These are phyloP conservation scores for Scenedesmus sp. DNA, from an alignment of 163 green algal species.

Conservation along the genomic window DNA sequence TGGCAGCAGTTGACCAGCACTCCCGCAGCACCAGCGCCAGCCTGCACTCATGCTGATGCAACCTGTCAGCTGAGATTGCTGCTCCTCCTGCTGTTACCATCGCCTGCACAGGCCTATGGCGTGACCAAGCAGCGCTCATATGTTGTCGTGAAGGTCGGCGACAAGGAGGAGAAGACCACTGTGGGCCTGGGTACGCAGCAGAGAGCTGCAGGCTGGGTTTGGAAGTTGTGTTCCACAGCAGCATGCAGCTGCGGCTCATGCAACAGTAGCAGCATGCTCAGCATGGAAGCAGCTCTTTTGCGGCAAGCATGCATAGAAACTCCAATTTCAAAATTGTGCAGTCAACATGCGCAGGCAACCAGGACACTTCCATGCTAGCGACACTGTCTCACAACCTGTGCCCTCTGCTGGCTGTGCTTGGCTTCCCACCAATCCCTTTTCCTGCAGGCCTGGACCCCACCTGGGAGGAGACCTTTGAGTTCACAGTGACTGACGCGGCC, in stretches of 20 bases:
- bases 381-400: neutral
- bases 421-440: neutral
- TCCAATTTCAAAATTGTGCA: too few species aligned
- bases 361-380: neutral
- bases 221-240: neutral
- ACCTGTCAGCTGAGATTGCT: neutral
- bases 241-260: neutral
- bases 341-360: too few species aligned
- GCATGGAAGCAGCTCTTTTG: neutral
- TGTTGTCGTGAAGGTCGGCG: conserved; percentile 53
- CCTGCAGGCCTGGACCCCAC: conserved; percentile 63
- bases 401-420: neutral
- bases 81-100: neutral
- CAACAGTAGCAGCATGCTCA: neutral
- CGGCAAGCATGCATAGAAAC: too few species aligned
- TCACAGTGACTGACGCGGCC: conserved; percentile 57
- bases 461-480: conserved; percentile 66
- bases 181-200: conserved; percentile 44
- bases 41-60: neutral
- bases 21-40: neutral
- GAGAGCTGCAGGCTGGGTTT: neutral
- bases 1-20: neutral
- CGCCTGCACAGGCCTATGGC: conserved; percentile 52
- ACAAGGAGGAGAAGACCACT: conserved; percentile 56
- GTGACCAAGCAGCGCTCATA: conserved; percentile 53